These are phyloP conservation scores for Graphiopsis chlorocephala DNA, from an alignment of 2,329 filamentous ascomycete species.

Conservation along the genomic window DNA sequence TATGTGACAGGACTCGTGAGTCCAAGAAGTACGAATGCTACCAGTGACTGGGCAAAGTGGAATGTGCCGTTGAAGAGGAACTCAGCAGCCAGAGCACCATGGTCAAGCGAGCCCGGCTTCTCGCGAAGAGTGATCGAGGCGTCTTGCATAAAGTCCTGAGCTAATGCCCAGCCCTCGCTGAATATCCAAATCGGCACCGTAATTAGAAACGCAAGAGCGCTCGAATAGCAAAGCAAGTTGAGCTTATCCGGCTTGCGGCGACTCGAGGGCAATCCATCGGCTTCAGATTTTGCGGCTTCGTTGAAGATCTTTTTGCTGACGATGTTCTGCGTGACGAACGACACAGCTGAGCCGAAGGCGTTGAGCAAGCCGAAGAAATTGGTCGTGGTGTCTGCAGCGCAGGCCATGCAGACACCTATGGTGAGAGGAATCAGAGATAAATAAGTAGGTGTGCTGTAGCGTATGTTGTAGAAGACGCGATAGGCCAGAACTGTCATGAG, in stretches of 20 bases:
- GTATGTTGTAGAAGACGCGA: slow-evolving; percentile 81
- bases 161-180: slow-evolving; percentile 75
- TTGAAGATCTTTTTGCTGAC: slow-evolving; percentile 98
- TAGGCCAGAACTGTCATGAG: slow-evolving; percentile 95
- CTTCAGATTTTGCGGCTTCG: slow-evolving; percentile 80
- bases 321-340: slow-evolving; percentile 98
- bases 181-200: slow-evolving; percentile 92
- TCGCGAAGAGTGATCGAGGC: slow-evolving; percentile 75
- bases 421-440: slow-evolving; percentile 75
- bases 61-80: slow-evolving; percentile 97
- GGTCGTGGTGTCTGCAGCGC: slow-evolving; percentile 85
- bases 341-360: slow-evolving; percentile 82
- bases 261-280: slow-evolving; percentile 61
- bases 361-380: slow-evolving; percentile 88
- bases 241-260: slow-evolving; percentile 90
- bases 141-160: slow-evolving; percentile 75
- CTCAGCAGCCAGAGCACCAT: slow-evolving; percentile 66
- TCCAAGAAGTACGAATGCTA: slow-evolving; percentile 88
- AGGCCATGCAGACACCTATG: slow-evolving; percentile 90
- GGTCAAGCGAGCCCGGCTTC: slow-evolving; percentile 69
- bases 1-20: slow-evolving; percentile 96
- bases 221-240: slow-evolving; percentile 96
- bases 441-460: slow-evolving; percentile 84
- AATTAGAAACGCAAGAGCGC: slow-evolving; percentile 82
- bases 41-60: slow-evolving; percentile 93